Evolutionary conservation across 1,284 basidiomycete genomes (phyloP).

Genomic region (Pascua guehoae): DNA sequence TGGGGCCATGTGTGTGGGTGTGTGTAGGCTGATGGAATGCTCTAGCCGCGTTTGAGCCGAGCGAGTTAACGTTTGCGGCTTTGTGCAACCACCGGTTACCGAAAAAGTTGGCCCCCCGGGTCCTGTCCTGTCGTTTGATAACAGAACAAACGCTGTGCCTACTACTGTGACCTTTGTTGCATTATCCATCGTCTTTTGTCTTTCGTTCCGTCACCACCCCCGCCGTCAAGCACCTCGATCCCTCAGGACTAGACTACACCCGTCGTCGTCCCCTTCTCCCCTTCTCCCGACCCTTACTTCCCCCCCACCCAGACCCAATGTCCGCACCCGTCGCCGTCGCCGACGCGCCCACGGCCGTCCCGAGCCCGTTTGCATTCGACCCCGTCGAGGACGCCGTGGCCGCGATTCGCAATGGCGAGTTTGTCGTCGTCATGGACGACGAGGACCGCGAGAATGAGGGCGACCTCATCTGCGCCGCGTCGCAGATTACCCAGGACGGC

Average conservation of each 20-base stretch:
- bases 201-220: not conserved
- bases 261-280: not conserved
- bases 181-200: not conserved
- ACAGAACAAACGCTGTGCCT: too few species aligned
- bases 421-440: constrained; percentile 94
- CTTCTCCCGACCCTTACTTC: not conserved
- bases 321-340: constrained; percentile 28
- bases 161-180: too few species aligned
- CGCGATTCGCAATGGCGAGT: constrained; percentile 77
- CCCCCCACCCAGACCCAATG: constrained; percentile 21
- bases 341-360: constrained; percentile 24
- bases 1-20: too few species aligned
- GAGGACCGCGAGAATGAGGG: constrained; percentile 91
- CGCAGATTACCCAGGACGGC: constrained; percentile 80
- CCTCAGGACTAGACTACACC: not conserved
- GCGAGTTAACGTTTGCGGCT: not conserved
- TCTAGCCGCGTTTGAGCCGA: not conserved
- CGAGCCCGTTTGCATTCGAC: constrained; percentile 57
- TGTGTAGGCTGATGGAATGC: too few species aligned
- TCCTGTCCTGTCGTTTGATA: too few species aligned
- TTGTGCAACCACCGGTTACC: too few species aligned
- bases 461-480: constrained; percentile 81
- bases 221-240: not conserved
- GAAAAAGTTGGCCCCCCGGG: too few species aligned
- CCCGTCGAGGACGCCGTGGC: constrained; percentile 72